phyloP scores from a whole-genome alignment of 805 yeast genomes.

The Zygoascus flipseniorum region DNA sequence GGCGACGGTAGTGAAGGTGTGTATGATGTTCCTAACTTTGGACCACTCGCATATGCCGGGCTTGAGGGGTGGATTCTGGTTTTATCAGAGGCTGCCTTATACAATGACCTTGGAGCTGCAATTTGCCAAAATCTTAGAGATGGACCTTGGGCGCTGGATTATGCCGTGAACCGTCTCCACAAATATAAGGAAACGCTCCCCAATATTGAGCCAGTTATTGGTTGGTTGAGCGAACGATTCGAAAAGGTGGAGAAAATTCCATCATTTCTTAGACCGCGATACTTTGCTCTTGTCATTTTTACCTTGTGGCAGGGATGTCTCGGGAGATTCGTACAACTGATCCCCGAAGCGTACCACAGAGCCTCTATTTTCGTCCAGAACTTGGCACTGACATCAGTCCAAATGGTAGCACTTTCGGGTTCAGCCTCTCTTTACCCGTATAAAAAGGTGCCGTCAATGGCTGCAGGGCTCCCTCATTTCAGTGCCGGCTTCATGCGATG shows the following conservation, averaged over 20 bases:
- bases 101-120: slow-evolving; percentile 79
- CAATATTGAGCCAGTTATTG: slow-evolving; percentile 46
- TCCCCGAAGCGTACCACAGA: slow-evolving; percentile 45
- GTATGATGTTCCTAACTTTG: slow-evolving; percentile 66
- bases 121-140: slow-evolving; percentile 68
- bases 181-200: slow-evolving; percentile 41
- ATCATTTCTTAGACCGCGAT: slow-evolving; percentile 73
- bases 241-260: slow-evolving; percentile 61
- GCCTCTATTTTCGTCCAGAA: slow-evolving; percentile 71
- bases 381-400: slow-evolving; percentile 73
- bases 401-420: slow-evolving; percentile 70
- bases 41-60: slow-evolving; percentile 77
- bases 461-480: slow-evolving; percentile 96
- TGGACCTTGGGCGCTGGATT: slow-evolving; percentile 89
- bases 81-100: slow-evolving; percentile 49
- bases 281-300: slow-evolving; percentile 76
- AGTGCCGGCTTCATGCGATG: slow-evolving; percentile 88
- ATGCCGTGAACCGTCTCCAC: slow-evolving; percentile 50
- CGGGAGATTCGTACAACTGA: slow-evolving; percentile 49
- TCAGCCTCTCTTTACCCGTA: slow-evolving; percentile 69
- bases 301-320: slow-evolving; percentile 78
- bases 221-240: slow-evolving; percentile 63
- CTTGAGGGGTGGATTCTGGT: slow-evolving; percentile 85
- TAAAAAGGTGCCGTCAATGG: slow-evolving; percentile 58
- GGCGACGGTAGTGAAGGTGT: slow-evolving; percentile 65